Evolutionary conservation across 176 grass and related monocot species (phyloP).

Genomic region (Ananas comosus): DNA sequence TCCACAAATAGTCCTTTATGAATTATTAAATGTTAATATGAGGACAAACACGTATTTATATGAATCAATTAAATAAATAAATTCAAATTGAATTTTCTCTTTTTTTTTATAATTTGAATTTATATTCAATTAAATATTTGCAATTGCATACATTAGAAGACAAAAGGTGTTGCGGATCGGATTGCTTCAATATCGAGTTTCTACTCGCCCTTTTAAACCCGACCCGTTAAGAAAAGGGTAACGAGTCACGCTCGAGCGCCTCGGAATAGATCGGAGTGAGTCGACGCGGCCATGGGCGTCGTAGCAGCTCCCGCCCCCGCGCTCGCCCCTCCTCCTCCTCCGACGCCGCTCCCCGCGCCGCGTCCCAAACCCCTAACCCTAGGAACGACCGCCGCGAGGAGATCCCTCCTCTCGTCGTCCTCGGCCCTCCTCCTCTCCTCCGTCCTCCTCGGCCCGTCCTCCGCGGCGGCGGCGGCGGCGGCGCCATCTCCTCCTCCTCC

Average conservation of each 20-base stretch:
- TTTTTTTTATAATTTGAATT: too few species aligned
- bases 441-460: not conserved
- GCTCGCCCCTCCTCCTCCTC: not conserved
- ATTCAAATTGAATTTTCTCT: too few species aligned
- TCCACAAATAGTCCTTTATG: too few species aligned
- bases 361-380: slow-evolving; percentile 14
- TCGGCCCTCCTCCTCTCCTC: slow-evolving; percentile 19
- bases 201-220: too few species aligned
- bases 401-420: slow-evolving; percentile 29
- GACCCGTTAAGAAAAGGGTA: too few species aligned
- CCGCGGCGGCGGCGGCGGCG: slow-evolving; percentile 15
- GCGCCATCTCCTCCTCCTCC: not conserved
- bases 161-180: too few species aligned
- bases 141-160: too few species aligned
- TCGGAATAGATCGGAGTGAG: not conserved
- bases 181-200: too few species aligned
- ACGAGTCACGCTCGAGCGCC: not conserved
- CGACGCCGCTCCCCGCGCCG: slow-evolving; percentile 3
- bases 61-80: too few species aligned
- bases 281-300: not conserved
- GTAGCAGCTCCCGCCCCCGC: slow-evolving; percentile 10
- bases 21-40: too few species aligned
- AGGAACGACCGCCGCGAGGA: slow-evolving; percentile 20
- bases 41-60: too few species aligned
- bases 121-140: too few species aligned